phyloP scores from a whole-genome alignment of 73 alveolate genomes.

The Tetrahymena malaccensis region DNA sequence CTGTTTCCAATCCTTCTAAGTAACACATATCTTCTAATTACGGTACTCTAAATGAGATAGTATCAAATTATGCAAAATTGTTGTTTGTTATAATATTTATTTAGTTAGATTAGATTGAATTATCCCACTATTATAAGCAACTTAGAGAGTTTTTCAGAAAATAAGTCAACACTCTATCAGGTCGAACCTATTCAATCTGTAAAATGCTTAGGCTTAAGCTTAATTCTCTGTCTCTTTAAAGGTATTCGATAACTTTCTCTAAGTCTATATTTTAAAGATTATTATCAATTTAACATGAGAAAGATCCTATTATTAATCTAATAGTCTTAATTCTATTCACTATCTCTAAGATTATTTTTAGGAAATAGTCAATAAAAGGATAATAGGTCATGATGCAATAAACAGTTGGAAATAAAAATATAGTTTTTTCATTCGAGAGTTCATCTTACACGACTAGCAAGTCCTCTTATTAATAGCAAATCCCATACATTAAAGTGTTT shows the following conservation, averaged over 20 bases:
- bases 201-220: neutral
- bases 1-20: neutral
- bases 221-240: neutral
- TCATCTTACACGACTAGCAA: neutral
- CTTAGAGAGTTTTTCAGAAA: neutral
- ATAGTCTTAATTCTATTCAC: neutral
- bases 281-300: neutral
- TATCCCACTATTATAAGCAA: neutral
- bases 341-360: neutral
- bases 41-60: neutral
- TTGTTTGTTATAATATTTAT: neutral
- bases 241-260: neutral
- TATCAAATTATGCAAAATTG: neutral
- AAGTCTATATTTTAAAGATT: neutral
- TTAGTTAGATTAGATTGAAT: neutral
- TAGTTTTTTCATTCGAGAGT: neutral
- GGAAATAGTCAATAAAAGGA: neutral
- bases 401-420: neutral
- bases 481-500: neutral
- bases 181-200: neutral
- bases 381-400: neutral
- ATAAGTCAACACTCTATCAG: neutral
- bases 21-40: neutral
- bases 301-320: neutral
- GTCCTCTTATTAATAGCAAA: neutral